Evolutionary conservation across 2,329 filamentous ascomycete species (phyloP), one percentile per base, ranked within the genome.

Genomic region (Davidsoniella virescens): DNA sequence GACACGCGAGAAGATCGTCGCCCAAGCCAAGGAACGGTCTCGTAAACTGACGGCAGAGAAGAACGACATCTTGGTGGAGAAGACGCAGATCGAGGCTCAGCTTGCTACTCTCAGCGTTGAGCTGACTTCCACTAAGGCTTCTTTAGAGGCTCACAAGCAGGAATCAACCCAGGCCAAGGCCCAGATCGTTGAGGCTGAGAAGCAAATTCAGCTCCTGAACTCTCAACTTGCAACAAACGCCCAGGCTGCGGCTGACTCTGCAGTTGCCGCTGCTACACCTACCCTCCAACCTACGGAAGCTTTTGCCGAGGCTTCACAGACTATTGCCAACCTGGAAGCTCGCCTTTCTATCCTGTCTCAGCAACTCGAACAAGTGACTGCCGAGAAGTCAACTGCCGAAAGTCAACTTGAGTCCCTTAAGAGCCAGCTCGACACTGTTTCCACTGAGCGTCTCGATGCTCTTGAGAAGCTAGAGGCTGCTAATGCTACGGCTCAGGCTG

Each of bases 391-490:
- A 5, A 25, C 40, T 49, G 45, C 25, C 12, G 47, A 52, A 29
- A 18, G 23, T 16, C 51, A 52, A n/a, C 20, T 52, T n/a, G 33
- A 49, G 36, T 26, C 33, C 7, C 41, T 52, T 8, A 70, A 66
- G 18, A 75, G 78, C 56, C 76, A 88, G 56, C 72, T 92, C 8
- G 78, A 80, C 41, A 70, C 70, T 1, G 72, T 81, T 49, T 79
- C 68, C 5, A 69, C 77, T 8, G 80, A 92, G 61, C 87, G 85
- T 62, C 70, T 78, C 16, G 69, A 70, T 2, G 69, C 85, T n/a
- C 76, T 86, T 55, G 67, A 76, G 52, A 78, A 83, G 54, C 67
- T 94, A 10, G 71, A 80, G 47, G 66, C 69, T 8, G 74, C 73
- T 1, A 73, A 78, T 50, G 67, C 72, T 5, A 78, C 87, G 57